Evolutionary conservation across 805 yeast species (phyloP).

Genomic region (Ogataea ramenticola): DNA sequence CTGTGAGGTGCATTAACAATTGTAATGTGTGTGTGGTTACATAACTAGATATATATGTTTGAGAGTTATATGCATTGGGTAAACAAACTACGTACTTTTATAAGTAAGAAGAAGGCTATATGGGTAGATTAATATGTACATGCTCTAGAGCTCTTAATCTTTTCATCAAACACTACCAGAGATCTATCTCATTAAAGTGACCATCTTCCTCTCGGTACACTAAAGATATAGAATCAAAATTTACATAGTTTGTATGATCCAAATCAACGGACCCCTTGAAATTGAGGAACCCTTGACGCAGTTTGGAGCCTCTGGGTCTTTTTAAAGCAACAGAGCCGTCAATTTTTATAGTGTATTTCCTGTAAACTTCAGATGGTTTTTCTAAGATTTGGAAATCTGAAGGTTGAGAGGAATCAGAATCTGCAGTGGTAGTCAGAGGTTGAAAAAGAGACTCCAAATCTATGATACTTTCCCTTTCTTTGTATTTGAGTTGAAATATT

Average conservation of each 20-base stretch:
- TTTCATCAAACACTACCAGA: background rate
- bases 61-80: too few relatives aligned
- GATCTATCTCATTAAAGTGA: background rate
- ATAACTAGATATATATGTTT: too few relatives aligned
- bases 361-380: background rate
- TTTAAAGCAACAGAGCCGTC: background rate
- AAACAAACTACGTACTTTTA: too few relatives aligned
- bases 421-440: background rate
- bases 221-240: conserved; percentile 19
- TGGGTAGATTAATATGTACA: too few relatives aligned
- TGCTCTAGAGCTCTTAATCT: too few relatives aligned
- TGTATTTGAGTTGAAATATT: background rate
- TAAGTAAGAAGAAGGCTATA: too few relatives aligned
- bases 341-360: background rate
- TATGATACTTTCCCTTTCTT: background rate
- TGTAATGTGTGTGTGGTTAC: too few relatives aligned
- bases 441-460: background rate
- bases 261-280: conserved; percentile 28
- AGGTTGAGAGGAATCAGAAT: background rate
- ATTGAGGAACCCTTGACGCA: background rate
- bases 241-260: conserved; percentile 28
- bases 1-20: too few relatives aligned
- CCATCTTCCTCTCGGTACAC: conserved; percentile 20
- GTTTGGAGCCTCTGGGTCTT: background rate
- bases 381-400: background rate